Conservation (phyloP, 768 basidiomycete genomes). For the Mycena floridula region DNA sequence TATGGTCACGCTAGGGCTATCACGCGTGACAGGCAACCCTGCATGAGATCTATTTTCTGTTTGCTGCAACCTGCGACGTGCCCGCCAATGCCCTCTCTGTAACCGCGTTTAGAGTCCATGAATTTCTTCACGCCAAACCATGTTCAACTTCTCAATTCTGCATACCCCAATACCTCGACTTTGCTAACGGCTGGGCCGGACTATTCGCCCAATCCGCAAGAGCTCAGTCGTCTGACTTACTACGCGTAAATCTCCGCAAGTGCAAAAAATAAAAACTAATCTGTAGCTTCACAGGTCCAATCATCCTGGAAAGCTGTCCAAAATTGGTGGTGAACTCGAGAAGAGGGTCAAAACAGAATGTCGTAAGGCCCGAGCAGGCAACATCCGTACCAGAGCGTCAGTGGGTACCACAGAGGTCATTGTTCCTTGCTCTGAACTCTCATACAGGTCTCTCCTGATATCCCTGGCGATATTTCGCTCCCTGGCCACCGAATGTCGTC, state of each 20-base stretch:
- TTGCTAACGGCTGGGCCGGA: slow-evolving; percentile 72
- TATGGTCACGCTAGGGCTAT: background rate
- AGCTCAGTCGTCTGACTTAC: slow-evolving; percentile 79
- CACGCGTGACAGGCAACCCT: background rate
- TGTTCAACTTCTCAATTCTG: slow-evolving; percentile 76
- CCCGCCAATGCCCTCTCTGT: slow-evolving; percentile 2
- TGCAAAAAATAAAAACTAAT: background rate
- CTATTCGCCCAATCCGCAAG: slow-evolving; percentile 77
- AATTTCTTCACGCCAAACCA: slow-evolving; percentile 79
- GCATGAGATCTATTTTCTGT: slow-evolving; percentile 7
- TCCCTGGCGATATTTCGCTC: slow-evolving; percentile 78
- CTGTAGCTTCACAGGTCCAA: slow-evolving; percentile 43
- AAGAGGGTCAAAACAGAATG: slow-evolving; percentile 63
- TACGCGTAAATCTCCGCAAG: slow-evolving; percentile 48
- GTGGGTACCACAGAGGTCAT: slow-evolving; percentile 25
- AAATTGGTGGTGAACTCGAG: slow-evolving; percentile 71
- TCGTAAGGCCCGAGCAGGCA: slow-evolving; percentile 65
- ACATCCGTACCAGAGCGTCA: slow-evolving; percentile 75
- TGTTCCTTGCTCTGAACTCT: slow-evolving; percentile 2
- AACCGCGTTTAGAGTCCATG: slow-evolving; percentile 31
- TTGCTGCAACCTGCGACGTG: slow-evolving; percentile 8
- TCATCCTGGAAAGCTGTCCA: slow-evolving; percentile 72
- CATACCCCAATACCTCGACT: slow-evolving; percentile 77
- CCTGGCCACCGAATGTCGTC: slow-evolving; percentile 80
- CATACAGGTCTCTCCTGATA: slow-evolving; percentile 65